A percentile compares a stretch with the other conserved stretches of the same genome.
Evolutionary conservation across 768 basidiomycete genomes (phyloP).

Genomic region (Clavaria fumosa): DNA sequence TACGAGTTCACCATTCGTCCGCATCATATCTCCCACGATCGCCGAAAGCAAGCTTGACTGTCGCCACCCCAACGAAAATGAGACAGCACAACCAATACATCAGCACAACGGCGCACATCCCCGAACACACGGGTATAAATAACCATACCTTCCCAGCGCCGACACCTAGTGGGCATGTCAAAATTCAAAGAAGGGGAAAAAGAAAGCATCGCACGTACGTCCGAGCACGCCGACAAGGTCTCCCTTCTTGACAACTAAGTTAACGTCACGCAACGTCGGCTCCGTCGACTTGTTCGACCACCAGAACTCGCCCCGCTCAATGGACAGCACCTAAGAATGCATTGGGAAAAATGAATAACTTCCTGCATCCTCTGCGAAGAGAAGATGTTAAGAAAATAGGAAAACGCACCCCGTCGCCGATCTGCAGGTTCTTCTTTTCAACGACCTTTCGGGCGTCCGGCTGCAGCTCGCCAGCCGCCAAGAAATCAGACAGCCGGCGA

Average conservation of each 20-base stretch:
- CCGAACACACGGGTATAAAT: background rate
- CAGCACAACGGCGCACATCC: background rate
- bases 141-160: constrained; percentile 70
- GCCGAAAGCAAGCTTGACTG: constrained; percentile 68
- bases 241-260: constrained; percentile 62
- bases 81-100: no score
- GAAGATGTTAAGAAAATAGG: background rate
- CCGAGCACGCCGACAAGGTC: constrained; percentile 78
- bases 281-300: constrained; percentile 48
- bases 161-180: no score
- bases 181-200: no score
- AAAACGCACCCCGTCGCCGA: constrained; percentile 42
- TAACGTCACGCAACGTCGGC: constrained; percentile 65
- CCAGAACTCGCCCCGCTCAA: constrained; percentile 64
- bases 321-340: constrained; percentile 37
- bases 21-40: constrained; percentile 77
- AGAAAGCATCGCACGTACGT: no score
- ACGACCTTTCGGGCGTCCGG: constrained; percentile 50
- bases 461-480: constrained; percentile 70
- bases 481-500: constrained; percentile 59
- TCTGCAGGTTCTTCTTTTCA: constrained; percentile 23
- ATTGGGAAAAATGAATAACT: no score
- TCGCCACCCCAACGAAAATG: no score
- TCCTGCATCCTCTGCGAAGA: no score
- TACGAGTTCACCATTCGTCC: constrained; percentile 54